Evolutionary conservation across 2,329 filamentous ascomycete species (phyloP), one percentile per base, ranked within the genome.

Genomic region (Ophiostoma ulmi): DNA sequence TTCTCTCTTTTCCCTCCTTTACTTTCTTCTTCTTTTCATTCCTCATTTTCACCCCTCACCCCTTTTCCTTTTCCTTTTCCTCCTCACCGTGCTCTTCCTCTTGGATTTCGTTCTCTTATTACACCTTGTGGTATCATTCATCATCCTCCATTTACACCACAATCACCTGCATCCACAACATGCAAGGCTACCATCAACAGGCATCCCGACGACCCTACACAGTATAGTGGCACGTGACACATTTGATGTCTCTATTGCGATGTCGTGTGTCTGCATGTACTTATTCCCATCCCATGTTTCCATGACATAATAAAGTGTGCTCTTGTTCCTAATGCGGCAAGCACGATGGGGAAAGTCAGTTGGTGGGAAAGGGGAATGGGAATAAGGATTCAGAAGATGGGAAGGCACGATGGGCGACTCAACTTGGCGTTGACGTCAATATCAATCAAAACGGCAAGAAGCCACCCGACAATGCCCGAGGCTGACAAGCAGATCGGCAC

Each of bases 291-390:
- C 61, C 35, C 61, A 64, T 64, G 31, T 64, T 31, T 64, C 61
- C 17, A 64, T 64, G 61, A 64, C 61, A 64, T 64, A 64, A 65
- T 65, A 17, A 22, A 39, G 35, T 14, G 31, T 39, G 36, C 36
- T 41, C 20, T 41, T 65, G 36, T 65, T 65, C 63, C 63, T 1
- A 65, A 39, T 65, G 63, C 35, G 63, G 63, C 35, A 65, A 39
- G 63, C 63, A 65, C 36, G 36, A 39, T 65, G 35, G 61, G 20
- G 22, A 11, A 58, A 36, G 17, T 17, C 31, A 64, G 26, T 64
- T 17, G 14, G 14, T 26, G 52, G 52, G n/a, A 3, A 58, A 58
- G 52, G n/a, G 52, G 52, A 55, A 58, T 31, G 22, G n/a, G 52
- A 55, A 55, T 55, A 22, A 55, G 48, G 7, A 22, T 17, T 17